Percentiles rank a stretch among this genome's conserved stretches.
These are phyloP conservation scores for Plasmodium sp. DNA, from an alignment of 169 alveolate genomes.

Conservation along the genomic window DNA sequence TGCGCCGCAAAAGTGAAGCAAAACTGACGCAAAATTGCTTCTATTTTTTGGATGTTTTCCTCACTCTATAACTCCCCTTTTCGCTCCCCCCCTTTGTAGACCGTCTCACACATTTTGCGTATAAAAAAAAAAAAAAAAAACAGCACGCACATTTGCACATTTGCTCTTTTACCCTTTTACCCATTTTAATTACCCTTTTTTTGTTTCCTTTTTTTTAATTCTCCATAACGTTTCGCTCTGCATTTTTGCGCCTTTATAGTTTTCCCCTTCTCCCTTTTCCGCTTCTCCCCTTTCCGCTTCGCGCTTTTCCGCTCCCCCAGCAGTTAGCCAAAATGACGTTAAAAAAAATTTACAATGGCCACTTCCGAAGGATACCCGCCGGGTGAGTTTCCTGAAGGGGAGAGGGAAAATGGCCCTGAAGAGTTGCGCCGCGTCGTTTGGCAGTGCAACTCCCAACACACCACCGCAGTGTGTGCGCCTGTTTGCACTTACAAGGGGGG, in stretches of 20 bases:
- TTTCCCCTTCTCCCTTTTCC: not conserved
- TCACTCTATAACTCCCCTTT: not conserved
- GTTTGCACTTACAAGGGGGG: not conserved
- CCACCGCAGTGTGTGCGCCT: not conserved
- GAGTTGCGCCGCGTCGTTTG: not conserved
- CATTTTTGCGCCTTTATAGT: not conserved
- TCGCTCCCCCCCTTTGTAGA: not conserved
- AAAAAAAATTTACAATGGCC: slow-evolving; percentile 67
- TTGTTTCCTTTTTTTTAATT: not conserved
- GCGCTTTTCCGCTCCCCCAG: not conserved
- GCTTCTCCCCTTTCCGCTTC: not conserved
- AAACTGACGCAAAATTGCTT: not conserved
- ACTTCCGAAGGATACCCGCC: slow-evolving; percentile 63
- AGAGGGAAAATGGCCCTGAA: not conserved
- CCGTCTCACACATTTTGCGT: not conserved
- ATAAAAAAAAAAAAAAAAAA: not conserved
- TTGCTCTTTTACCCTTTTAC: not conserved
- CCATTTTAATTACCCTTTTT: not conserved
- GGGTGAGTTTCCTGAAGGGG: slow-evolving; percentile 12
- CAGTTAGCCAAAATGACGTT: slow-evolving; percentile 14
- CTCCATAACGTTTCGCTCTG: not conserved
- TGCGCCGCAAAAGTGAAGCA: not conserved
- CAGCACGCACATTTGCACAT: not conserved
- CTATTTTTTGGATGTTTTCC: not conserved
- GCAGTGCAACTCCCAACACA: not conserved